phyloP scores from a whole-genome alignment of 2,329 filamentous ascomycete genomes.

The Beauveria caledonica region DNA sequence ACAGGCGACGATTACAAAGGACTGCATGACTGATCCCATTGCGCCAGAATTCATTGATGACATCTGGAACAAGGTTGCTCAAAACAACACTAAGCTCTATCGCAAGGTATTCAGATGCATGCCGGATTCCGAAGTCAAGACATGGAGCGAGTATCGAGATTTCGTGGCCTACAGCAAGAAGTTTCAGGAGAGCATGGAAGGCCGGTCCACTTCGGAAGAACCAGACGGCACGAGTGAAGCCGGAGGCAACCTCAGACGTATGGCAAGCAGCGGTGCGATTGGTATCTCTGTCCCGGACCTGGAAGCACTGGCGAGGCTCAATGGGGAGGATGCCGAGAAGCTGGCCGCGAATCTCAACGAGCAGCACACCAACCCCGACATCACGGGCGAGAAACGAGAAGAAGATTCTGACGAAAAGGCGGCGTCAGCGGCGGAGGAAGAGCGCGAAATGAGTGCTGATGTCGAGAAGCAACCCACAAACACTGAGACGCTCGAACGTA shows the following conservation, averaged over 20 bases:
- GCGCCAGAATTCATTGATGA: slow-evolving; percentile 76
- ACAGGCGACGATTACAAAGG: slow-evolving; percentile 66
- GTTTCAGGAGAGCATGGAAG: slow-evolving; percentile 61
- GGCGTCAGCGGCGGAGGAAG: neutral
- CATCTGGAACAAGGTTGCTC: slow-evolving; percentile 77
- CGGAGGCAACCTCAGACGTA: slow-evolving; percentile 18
- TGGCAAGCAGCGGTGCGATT: slow-evolving; percentile 26
- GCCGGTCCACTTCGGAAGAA: slow-evolving; percentile 44
- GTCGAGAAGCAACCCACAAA: slow-evolving; percentile 24
- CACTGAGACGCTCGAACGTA: slow-evolving; percentile 38
- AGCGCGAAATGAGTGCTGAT: slow-evolving; percentile 14
- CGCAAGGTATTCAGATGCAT: slow-evolving; percentile 92
- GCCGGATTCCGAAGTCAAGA: slow-evolving; percentile 89
- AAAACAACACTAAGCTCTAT: slow-evolving; percentile 93
- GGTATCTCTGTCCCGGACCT: slow-evolving; percentile 37
- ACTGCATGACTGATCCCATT: slow-evolving; percentile 92
- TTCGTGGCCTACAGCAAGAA: slow-evolving; percentile 68
- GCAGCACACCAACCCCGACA: slow-evolving; percentile 25
- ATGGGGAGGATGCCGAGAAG: slow-evolving; percentile 27
- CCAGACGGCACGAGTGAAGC: slow-evolving; percentile 35
- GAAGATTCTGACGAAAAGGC: neutral
- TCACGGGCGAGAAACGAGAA: slow-evolving; percentile 10
- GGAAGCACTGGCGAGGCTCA: slow-evolving; percentile 28
- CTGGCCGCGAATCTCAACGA: slow-evolving; percentile 22
- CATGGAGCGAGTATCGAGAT: slow-evolving; percentile 88